phyloP scores from a whole-genome alignment of 306 rosid genomes.

The Pyrus bretschneideri region DNA sequence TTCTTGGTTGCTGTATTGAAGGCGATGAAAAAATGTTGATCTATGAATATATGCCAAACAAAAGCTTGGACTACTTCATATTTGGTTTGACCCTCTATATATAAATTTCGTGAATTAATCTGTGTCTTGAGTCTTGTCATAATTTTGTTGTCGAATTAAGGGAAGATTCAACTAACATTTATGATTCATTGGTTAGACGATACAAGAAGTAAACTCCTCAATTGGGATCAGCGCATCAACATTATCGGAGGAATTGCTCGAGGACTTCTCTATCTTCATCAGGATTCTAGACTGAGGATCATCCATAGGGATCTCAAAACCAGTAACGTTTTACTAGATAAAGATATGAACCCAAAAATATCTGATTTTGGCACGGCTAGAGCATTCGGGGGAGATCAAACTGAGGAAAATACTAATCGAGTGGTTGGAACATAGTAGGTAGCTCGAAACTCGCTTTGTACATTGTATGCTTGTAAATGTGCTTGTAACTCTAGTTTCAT shows the following conservation, averaged over 20 bases:
- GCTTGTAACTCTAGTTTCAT: neutral
- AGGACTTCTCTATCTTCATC: conserved; percentile 37
- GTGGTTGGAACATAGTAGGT: conserved; percentile 49
- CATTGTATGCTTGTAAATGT: neutral
- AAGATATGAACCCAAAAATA: conserved; percentile 29
- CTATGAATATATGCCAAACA: conserved; percentile 34
- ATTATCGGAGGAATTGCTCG: conserved; percentile 27
- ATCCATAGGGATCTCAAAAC: conserved; percentile 38
- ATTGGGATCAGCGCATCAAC: conserved; percentile 20
- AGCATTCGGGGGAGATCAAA: conserved; percentile 27
- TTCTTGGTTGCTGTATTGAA: conserved; percentile 32
- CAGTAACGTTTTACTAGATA: conserved; percentile 36
- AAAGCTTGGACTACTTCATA: conserved; percentile 43
- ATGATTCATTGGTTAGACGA: neutral
- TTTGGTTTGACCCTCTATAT: conserved; percentile 29
- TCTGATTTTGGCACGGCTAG: conserved; percentile 45
- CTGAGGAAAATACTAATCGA: conserved; percentile 19
- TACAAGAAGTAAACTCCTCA: neutral
- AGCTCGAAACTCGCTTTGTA: no score
- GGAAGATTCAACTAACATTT: neutral
- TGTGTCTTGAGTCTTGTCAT: neutral
- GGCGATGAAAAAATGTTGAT: conserved; percentile 28
- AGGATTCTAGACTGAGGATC: conserved; percentile 37
- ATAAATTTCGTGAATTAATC: conserved; percentile 50
- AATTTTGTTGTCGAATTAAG: neutral